These are phyloP conservation scores for Warburgia ugandensis DNA, from an alignment of 164 flowering plant species.

Conservation along the genomic window DNA sequence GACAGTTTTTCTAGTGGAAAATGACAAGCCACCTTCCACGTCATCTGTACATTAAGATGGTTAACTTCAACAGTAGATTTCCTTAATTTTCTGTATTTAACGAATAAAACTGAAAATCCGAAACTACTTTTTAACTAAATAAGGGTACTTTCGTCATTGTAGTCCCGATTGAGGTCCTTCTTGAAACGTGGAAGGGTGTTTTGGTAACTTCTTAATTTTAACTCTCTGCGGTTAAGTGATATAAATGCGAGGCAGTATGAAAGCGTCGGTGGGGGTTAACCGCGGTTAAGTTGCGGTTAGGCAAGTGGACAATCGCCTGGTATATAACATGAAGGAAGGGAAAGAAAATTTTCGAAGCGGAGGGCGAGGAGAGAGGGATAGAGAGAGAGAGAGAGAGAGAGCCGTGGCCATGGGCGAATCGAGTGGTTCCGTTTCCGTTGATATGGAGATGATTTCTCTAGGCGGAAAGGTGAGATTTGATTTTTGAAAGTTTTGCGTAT, in stretches of 20 bases:
- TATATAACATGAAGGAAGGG: slow-evolving; percentile 1
- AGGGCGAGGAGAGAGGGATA: background rate
- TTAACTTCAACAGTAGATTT: too few species aligned
- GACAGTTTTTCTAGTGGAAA: too few species aligned
- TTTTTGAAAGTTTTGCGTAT: background rate
- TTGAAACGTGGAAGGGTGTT: too few species aligned
- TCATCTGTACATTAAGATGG: too few species aligned
- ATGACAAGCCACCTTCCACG: too few species aligned
- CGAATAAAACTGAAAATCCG: too few species aligned
- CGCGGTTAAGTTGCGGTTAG: slow-evolving; percentile 2
- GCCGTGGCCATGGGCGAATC: slow-evolving; percentile 56
- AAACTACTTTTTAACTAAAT: too few species aligned
- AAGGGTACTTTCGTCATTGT: too few species aligned
- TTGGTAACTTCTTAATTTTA: background rate
- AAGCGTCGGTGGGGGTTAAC: slow-evolving; percentile 12
- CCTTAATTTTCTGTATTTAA: too few species aligned
- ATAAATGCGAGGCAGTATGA: background rate
- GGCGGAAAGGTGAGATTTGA: slow-evolving; percentile 55
- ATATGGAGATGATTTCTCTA: slow-evolving; percentile 68
- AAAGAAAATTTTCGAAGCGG: background rate
- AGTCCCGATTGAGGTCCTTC: too few species aligned
- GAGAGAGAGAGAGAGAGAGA: background rate
- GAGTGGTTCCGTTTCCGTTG: slow-evolving; percentile 51
- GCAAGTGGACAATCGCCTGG: slow-evolving; percentile 1
- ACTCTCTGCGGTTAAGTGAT: slow-evolving; percentile 1